Percentiles rank a stretch among this genome's conserved stretches.
These are phyloP conservation scores for Nymphaea thermarum DNA, from an alignment of 164 flowering plant species.

Conservation along the genomic window DNA sequence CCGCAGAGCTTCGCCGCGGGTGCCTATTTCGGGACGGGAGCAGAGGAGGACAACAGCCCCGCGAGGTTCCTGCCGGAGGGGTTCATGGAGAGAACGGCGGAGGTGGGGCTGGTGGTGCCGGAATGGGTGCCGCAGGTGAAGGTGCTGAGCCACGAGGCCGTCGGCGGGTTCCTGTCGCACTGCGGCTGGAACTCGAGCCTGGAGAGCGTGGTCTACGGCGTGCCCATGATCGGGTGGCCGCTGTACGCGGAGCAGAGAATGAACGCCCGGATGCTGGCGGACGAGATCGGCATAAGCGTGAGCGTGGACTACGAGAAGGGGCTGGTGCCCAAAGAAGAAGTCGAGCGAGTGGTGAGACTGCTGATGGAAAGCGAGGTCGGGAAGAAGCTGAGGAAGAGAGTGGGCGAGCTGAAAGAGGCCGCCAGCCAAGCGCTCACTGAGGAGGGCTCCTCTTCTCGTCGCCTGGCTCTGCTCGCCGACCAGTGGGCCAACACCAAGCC, in stretches of 20 bases:
- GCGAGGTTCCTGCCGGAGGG: conserved; percentile 19
- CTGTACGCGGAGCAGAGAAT: conserved; percentile 33
- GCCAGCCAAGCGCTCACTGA: conserved; percentile 6
- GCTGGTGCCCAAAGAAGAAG: conserved; percentile 15
- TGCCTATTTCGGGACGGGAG: conserved; percentile 11
- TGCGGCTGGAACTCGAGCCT: conserved; percentile 42
- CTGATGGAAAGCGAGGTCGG: conserved; percentile 26
- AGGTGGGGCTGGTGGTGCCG: conserved; percentile 21
- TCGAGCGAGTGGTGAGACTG: conserved; percentile 14
- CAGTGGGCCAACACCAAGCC: neutral
- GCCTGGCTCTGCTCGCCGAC: neutral
- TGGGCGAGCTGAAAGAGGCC: conserved; percentile 12
- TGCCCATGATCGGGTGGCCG: conserved; percentile 40
- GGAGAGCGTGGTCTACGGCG: conserved; percentile 24
- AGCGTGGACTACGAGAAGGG: conserved; percentile 10
- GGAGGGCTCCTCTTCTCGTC: conserved; percentile 14
- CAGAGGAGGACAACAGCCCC: conserved; percentile 1
- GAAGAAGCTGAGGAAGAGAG: conserved; percentile 7
- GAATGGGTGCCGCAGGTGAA: conserved; percentile 29
- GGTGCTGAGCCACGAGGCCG: conserved; percentile 21
- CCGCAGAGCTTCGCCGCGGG: conserved; percentile 14
- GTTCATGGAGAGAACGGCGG: conserved; percentile 21
- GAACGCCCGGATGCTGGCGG: conserved; percentile 25
- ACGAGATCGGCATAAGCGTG: conserved; percentile 20
- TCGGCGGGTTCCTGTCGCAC: conserved; percentile 33